Base-by-base conservation (phyloP, 495 filamentous ascomycete genomes). In the Thermothielavioides terrestris region DNA sequence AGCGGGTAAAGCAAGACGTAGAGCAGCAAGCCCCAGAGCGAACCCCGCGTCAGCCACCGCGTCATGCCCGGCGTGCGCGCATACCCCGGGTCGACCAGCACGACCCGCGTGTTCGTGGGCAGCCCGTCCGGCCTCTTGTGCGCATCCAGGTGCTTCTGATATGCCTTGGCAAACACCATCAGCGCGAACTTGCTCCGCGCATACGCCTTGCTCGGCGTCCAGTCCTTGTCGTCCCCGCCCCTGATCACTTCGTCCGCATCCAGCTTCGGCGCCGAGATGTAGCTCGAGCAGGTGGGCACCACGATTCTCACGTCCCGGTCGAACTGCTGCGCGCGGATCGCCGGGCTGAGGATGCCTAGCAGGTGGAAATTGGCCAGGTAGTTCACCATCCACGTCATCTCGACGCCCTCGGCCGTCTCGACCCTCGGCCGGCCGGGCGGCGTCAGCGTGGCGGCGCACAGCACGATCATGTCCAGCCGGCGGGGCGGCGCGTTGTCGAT, bases 361-460 rank as follows among this genome's bases (percentile, higher is more conserved):
- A 99, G 75, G 59, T 97, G 94, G 71, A 95, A 96, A 59, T 96
- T 95, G 31, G 89, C 81, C 6, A 99, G 79, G 61, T 89, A 99
- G 62, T 99, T 97, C 46, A 96, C 75, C 62, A 87, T 88, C 89
- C 89, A 97, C 58, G 84, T 88, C 49, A 78, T 76, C 65, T 97
- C 91, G 14, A 97, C 68, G 1, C 86, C 89, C 61, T 95, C 91
- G 4, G 73, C 62, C 0, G 87, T 90, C 23, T 76, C 65, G 0
- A 57, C 63, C 11, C 77, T 65, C 32, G 71, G 61, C 17, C 71
- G 67, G 7, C 77, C 78, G 2, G 73, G 77, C 1, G 89, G 79
- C 0, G 85, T 91, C 34, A 85, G 66, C 1, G 83, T 83, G 30
- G 82, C 82, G 4, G 81, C 92, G 65, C 88, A 94, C 15, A 96